Evolutionary conservation across 345 rosid species (phyloP).

Genomic region (Hibiscus trionum): DNA sequence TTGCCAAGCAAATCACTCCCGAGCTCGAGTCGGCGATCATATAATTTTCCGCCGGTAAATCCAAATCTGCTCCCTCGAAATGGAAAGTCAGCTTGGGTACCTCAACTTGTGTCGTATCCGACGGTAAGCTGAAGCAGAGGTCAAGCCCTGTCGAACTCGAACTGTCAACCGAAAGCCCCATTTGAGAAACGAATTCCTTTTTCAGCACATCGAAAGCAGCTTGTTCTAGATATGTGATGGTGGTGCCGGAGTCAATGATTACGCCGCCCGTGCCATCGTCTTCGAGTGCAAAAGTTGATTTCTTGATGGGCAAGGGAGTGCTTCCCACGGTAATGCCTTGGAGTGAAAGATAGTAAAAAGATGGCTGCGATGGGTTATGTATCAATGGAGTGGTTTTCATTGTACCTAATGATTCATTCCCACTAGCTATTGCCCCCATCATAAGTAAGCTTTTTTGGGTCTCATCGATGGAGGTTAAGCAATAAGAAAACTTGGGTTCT

Average conservation of each 20-base stretch:
- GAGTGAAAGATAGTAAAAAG: slow-evolving; percentile 79
- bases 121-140: slow-evolving; percentile 63
- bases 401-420: slow-evolving; percentile 1
- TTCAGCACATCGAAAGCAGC: slow-evolving; percentile 42
- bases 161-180: slow-evolving; percentile 39
- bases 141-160: slow-evolving; percentile 67
- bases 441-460: slow-evolving; percentile 46
- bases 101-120: slow-evolving; percentile 22
- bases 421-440: slow-evolving; percentile 47
- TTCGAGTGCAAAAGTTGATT: slow-evolving; percentile 55
- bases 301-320: slow-evolving; percentile 43
- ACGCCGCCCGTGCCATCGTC: slow-evolving; percentile 80
- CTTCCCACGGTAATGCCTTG: slow-evolving; percentile 79
- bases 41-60: slow-evolving; percentile 75
- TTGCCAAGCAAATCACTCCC: slow-evolving; percentile 72
- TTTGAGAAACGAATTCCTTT: slow-evolving; percentile 44
- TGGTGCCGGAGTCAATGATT: slow-evolving; percentile 87
- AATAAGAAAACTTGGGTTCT: slow-evolving; percentile 25
- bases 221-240: slow-evolving; percentile 65
- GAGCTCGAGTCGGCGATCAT: slow-evolving; percentile 56
- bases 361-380: slow-evolving; percentile 53
- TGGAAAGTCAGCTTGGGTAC: slow-evolving; percentile 69
- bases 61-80: slow-evolving; percentile 67
- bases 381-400: slow-evolving; percentile 48
- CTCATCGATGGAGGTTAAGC: slow-evolving; percentile 64